Percentiles rank a stretch among this genome's conserved stretches.
Conservation (phyloP, 257 asterid genomes). For the Galeopsis tetrahit region DNA sequence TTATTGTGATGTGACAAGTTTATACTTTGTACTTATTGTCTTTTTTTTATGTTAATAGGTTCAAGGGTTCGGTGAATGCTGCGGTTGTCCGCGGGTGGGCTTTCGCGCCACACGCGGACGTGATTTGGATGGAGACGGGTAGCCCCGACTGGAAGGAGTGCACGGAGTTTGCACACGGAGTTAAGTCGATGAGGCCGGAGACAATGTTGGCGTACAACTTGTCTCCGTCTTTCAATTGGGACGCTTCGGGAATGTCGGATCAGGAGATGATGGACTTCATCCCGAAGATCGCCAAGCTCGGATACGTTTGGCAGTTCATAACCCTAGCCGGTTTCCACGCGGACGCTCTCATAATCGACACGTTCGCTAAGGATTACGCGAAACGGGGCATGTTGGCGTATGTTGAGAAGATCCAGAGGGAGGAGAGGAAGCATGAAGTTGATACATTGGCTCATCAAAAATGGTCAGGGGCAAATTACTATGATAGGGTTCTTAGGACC, state of each 20-base stretch:
- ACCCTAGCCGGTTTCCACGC: constrained; percentile 96
- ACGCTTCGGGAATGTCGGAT: constrained; percentile 90
- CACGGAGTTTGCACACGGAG: constrained; percentile 82
- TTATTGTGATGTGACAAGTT: neutral
- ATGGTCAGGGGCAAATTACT: constrained; percentile 98
- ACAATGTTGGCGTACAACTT: constrained; percentile 92
- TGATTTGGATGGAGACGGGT: constrained; percentile 94
- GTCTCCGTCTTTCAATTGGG: constrained; percentile 98
- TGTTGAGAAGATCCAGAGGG: constrained; percentile 93
- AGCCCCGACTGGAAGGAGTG: constrained; percentile 89
- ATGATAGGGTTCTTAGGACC: constrained; percentile 85
- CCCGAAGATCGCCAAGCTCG: constrained; percentile 78
- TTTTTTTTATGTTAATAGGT: constrained; percentile 14
- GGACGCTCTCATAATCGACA: constrained; percentile 76
- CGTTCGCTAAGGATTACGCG: constrained; percentile 85
- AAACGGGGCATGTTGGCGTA: constrained; percentile 86
- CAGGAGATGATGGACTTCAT: constrained; percentile 88
- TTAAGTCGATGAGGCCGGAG: constrained; percentile 69
- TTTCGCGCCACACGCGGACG: constrained; percentile 70
- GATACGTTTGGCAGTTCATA: constrained; percentile 96
- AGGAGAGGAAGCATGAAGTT: constrained; percentile 85
- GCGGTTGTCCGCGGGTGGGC: constrained; percentile 93
- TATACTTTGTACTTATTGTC: too few relatives aligned
- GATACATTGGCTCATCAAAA: constrained; percentile 99
- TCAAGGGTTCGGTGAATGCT: constrained; percentile 80